These are phyloP conservation scores for Euphorbia peplus DNA, from an alignment of 345 rosid genomes.

Conservation along the genomic window DNA sequence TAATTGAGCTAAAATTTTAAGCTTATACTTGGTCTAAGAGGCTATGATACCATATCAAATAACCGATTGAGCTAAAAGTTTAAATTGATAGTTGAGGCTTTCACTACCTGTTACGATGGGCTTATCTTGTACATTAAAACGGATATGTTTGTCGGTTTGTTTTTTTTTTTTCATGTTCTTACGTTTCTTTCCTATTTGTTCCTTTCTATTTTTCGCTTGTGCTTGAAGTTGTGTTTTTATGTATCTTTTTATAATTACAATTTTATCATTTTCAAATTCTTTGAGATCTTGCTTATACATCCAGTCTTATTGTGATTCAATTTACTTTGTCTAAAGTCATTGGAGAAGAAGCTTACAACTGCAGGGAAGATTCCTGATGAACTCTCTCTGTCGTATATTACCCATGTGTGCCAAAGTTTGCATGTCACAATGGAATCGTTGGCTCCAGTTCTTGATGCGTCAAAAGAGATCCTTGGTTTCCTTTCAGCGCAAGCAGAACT, in stretches of 20 bases:
- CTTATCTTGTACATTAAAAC: too few species aligned
- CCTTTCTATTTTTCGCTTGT: not conserved
- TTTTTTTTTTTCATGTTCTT: not conserved
- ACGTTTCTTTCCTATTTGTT: not conserved
- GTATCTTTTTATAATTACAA: not conserved
- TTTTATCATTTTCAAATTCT: not conserved
- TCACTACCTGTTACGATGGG: too few species aligned
- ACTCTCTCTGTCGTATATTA: conserved; percentile 49
- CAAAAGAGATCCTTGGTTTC: conserved; percentile 49
- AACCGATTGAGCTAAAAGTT: too few species aligned
- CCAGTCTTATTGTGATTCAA: conserved; percentile 10
- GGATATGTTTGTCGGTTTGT: not conserved
- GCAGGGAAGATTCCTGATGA: conserved; percentile 46
- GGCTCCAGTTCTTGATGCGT: conserved; percentile 44
- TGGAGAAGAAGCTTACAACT: conserved; percentile 32
- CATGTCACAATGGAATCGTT: conserved; percentile 41
- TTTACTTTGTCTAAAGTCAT: conserved; percentile 31
- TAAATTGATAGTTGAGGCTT: too few species aligned
- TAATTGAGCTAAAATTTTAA: too few species aligned
- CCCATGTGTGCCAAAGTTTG: conserved; percentile 42
- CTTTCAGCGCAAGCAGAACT: conserved; percentile 69
- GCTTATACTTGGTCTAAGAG: too few species aligned
- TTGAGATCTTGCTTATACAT: conserved; percentile 4
- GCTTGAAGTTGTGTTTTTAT: not conserved
- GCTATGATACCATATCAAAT: too few species aligned